A percentile compares a stretch with the other conserved stretches of the same genome.
These are phyloP conservation scores for Globisporangium splendens DNA, from an alignment of 352 stramenopile genomes.

Conservation along the genomic window DNA sequence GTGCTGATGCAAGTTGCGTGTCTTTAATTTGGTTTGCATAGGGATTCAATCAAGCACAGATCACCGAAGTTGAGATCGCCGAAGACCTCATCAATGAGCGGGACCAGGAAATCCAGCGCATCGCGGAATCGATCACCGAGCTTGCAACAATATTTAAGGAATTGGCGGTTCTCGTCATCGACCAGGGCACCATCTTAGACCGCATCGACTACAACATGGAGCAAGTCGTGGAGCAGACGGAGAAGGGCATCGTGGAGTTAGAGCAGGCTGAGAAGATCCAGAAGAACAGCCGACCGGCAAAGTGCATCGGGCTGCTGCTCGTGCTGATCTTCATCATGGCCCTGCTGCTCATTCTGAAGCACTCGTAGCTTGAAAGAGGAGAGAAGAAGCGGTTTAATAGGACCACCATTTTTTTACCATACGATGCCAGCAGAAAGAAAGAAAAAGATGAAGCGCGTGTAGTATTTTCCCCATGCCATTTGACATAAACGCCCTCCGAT, in stretches of 20 bases:
- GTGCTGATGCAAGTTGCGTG: too few relatives aligned
- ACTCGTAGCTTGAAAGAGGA: slow-evolving; percentile 45
- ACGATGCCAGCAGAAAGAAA: slow-evolving; percentile 2
- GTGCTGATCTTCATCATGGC: slow-evolving; percentile 94
- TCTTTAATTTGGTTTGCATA: slow-evolving; percentile 9
- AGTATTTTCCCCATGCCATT: too few relatives aligned
- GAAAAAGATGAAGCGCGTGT: not conserved
- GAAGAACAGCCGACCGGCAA: slow-evolving; percentile 96
- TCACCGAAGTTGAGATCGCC: slow-evolving; percentile 96
- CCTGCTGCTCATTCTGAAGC: slow-evolving; percentile 89
- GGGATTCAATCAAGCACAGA: slow-evolving; percentile 93
- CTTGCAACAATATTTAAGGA: slow-evolving; percentile 99
- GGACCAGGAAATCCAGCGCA: slow-evolving; percentile 96
- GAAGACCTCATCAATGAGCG: slow-evolving; percentile 94
- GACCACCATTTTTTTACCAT: not conserved
- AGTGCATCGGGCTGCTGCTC: slow-evolving; percentile 91
- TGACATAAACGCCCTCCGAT: too few relatives aligned
- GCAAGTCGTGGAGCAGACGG: slow-evolving; percentile 98
- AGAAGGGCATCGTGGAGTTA: slow-evolving; percentile 97
- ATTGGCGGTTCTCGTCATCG: slow-evolving; percentile 99
- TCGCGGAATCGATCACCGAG: slow-evolving; percentile 99
- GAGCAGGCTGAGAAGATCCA: slow-evolving; percentile 99
- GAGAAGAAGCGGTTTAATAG: not conserved
- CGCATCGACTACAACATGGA: slow-evolving; percentile 99
- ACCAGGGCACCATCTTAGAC: slow-evolving; percentile 99